phyloP scores from a whole-genome alignment of 176 grass and related monocot species.

The Bonia amplexicaulis region DNA sequence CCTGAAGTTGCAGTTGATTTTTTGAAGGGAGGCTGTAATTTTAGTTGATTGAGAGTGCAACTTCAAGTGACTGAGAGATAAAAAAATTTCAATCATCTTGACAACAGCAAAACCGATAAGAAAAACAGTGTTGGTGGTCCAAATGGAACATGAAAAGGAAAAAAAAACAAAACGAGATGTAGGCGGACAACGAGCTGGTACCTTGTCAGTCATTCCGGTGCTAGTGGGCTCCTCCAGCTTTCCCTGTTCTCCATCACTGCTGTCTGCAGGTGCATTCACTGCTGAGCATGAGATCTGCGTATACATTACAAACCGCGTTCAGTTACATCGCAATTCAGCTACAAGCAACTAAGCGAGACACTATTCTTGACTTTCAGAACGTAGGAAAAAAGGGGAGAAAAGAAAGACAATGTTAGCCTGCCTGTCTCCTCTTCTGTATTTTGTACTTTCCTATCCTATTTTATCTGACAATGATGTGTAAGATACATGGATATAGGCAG shows the following conservation, averaged over 20 bases:
- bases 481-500: neutral
- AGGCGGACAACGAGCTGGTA: constrained; percentile 39
- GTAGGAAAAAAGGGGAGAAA: neutral
- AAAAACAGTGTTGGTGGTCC: constrained; percentile 2
- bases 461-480: constrained; percentile 1
- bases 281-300: constrained; percentile 70
- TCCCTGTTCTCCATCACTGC: constrained; percentile 57
- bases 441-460: constrained; percentile 13
- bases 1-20: too few relatives aligned
- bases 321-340: constrained; percentile 14
- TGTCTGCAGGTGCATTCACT: constrained; percentile 49
- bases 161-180: neutral
- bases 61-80: too few relatives aligned
- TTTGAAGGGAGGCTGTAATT: too few relatives aligned
- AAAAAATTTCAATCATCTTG: too few relatives aligned
- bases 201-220: constrained; percentile 76
- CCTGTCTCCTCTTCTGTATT: neutral
- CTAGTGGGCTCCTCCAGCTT: constrained; percentile 56
- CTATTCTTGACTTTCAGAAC: neutral
- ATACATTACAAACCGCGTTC: constrained; percentile 18
- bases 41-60: too few relatives aligned
- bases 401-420: neutral
- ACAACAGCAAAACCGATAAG: too few relatives aligned
- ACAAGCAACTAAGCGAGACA: neutral
- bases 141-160: constrained; percentile 4